Base-by-base conservation (phyloP, 805 yeast genomes). In the Candida succiphila region DNA sequence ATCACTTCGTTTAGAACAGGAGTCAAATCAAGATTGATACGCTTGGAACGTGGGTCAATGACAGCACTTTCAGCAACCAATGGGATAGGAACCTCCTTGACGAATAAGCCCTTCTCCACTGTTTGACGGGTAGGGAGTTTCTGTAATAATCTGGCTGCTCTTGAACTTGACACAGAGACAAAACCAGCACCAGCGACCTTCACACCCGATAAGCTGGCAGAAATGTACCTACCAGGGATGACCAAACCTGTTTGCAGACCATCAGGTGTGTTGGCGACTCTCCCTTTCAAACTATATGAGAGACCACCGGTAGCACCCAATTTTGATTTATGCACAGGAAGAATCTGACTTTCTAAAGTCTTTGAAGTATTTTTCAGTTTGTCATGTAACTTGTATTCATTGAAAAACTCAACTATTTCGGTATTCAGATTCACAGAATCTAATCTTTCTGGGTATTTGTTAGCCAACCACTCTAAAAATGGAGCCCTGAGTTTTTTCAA, bases 241-340 rank as follows among this genome's bases (percentile, higher is more conserved):
- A 78, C 63, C 34, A 60, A 60, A 10, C 58, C 54, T 36, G 65
- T 56, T 30, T 68, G 60, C 17, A 75, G 56, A 32, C 95, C 94
- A 46, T 78, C 73, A 17, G 94, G 92, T 4, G 81, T 64, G 51
- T 75, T 80, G 37, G 61, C 51, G 25, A 85, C 58, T 51, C 85
- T 69, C 6, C 94, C 94, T 37, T 66, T 69, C 39, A 80, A 68
- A 26, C 63, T 64, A 46, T 83, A 85, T 2, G 84, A 69, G 38
- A 84, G 65, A 6, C 95, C 95, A 20, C 81, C 94, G 7, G 82
- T 72, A 22, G 87, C 94, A 34, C 78, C 48, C 13, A 50, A 40
- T 36, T 42, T 39, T 13, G 47, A 40, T 14, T 38, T 33, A 35
- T 51, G 41, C 30, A 41, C 30, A 12, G 54, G 47, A 24, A 49